These are phyloP conservation scores for Fusarium tuaranense DNA, from an alignment of 2,329 filamentous ascomycete genomes.

Conservation along the genomic window DNA sequence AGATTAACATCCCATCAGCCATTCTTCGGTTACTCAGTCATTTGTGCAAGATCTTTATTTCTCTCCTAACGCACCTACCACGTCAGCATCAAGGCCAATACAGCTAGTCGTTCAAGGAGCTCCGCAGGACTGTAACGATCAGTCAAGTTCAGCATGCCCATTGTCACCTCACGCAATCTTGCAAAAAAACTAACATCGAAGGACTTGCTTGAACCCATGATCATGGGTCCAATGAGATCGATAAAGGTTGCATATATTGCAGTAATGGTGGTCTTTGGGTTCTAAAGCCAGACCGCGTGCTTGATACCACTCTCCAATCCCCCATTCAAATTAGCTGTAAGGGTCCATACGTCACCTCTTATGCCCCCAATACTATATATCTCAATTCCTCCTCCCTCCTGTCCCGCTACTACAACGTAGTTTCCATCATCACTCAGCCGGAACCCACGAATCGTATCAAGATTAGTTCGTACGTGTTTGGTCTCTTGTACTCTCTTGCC, in stretches of 20 bases:
- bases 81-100: neutral
- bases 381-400: constrained; percentile 6
- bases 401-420: constrained; percentile 1
- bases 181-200: neutral
- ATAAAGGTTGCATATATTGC: neutral
- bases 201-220: neutral
- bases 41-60: neutral
- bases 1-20: neutral
- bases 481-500: neutral
- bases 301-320: constrained; percentile 4
- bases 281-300: constrained; percentile 1
- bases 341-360: neutral
- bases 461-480: neutral
- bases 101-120: neutral
- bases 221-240: neutral
- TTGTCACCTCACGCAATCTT: neutral
- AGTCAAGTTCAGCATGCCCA: neutral
- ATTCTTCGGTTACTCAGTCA: neutral
- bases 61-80: neutral
- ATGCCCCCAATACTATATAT: neutral
- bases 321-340: neutral
- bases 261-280: neutral
- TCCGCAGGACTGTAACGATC: neutral
- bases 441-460: constrained; percentile 2
- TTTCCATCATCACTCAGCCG: neutral